Percentiles rank a stretch among this genome's conserved stretches.
Evolutionary conservation across 164 flowering plant genomes (phyloP).

Genomic region (Dillenia turbinata): DNA sequence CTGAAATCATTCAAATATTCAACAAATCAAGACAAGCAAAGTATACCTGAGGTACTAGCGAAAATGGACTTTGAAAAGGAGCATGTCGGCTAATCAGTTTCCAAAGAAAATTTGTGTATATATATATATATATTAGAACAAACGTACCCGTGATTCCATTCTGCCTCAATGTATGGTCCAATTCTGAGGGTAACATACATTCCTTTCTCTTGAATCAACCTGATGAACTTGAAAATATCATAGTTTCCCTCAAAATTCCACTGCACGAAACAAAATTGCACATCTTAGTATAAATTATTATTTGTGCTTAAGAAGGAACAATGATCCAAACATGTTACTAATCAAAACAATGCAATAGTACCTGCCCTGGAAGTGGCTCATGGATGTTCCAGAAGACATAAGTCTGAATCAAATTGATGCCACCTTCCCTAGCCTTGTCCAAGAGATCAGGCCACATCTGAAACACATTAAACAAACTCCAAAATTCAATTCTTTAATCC

Average conservation of each 20-base stretch:
- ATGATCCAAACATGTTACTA: no score
- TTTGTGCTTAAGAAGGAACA: no score
- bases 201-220: slow-evolving; percentile 27
- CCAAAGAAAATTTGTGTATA: no score
- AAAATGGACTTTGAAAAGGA: no score
- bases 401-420: slow-evolving; percentile 7
- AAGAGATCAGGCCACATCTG: slow-evolving; percentile 5
- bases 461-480: not conserved
- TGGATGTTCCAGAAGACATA: slow-evolving; percentile 13
- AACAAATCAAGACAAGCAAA: no score
- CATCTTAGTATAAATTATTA: no score
- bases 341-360: not conserved
- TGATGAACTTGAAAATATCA: slow-evolving; percentile 53
- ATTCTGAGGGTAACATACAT: slow-evolving; percentile 44
- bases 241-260: slow-evolving; percentile 39
- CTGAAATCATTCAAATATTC: slow-evolving; percentile 20
- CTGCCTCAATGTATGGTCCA: slow-evolving; percentile 58
- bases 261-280: slow-evolving; percentile 14
- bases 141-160: slow-evolving; percentile 43
- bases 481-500: no score
- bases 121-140: not conserved
- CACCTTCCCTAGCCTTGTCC: slow-evolving; percentile 6
- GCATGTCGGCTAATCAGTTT: no score
- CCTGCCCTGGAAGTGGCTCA: slow-evolving; percentile 6
- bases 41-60: no score